Conservation (phyloP, 2,329 filamentous ascomycete genomes). For the Cladophialophora immunda region DNA sequence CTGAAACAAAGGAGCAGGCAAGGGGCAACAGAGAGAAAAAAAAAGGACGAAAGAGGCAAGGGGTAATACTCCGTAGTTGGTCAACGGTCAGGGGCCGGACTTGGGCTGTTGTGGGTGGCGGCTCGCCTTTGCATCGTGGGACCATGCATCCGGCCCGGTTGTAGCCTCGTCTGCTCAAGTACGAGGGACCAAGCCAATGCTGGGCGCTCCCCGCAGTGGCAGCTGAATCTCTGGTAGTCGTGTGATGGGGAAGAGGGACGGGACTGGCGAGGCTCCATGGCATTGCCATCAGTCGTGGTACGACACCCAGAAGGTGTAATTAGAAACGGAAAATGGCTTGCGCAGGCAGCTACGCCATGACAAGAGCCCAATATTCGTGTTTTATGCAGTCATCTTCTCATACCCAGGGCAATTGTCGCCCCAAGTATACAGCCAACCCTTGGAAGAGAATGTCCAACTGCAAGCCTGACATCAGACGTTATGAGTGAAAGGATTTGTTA, state of each 20-base stretch:
- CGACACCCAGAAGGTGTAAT: not conserved
- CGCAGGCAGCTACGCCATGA: not conserved
- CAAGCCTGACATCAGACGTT: constrained; percentile 2
- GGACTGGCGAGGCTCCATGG: not conserved
- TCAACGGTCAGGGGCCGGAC: constrained; percentile 6
- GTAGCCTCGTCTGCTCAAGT: not conserved
- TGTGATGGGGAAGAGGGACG: not conserved
- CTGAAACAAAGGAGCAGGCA: constrained; percentile 3
- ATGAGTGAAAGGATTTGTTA: not conserved
- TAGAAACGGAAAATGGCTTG: not conserved
- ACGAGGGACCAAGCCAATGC: too few relatives aligned
- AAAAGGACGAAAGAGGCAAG: not conserved
- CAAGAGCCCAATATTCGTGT: not conserved
- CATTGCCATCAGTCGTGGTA: not conserved
- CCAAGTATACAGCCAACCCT: too few relatives aligned
- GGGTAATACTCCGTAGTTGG: not conserved
- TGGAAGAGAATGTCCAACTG: not conserved
- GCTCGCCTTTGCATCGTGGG: not conserved
- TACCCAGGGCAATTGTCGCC: too few relatives aligned
- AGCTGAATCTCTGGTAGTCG: too few relatives aligned
- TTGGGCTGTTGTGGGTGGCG: constrained; percentile 9
- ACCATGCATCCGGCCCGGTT: not conserved
- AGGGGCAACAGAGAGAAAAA: not conserved
- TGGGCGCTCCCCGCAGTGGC: too few relatives aligned
- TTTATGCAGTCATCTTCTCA: not conserved